Evolutionary conservation across 768 basidiomycete genomes (phyloP), one percentile per base, ranked within the genome.

Genomic region (Rhodosporidiobolus sp.): DNA sequence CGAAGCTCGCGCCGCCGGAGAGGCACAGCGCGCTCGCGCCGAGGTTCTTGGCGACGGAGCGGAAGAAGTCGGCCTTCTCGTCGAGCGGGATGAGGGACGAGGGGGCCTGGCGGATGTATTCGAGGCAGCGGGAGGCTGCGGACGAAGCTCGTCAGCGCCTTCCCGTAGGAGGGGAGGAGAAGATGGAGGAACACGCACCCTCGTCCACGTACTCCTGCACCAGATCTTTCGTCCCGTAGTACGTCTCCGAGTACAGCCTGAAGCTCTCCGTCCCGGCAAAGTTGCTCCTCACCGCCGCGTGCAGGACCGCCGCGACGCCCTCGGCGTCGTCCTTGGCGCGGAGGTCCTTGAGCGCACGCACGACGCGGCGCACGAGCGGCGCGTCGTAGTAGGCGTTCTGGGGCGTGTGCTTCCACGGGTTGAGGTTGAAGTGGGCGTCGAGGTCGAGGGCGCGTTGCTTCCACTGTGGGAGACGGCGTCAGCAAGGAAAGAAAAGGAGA

Each of bases 361-460:
- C 45, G 24, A 79, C 76, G 14, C 71, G 66, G 2, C 72, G 73
- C 28, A 95, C 88, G 65, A 98, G 85, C 73, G 88, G 87, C 87
- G 90, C 94, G 77, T 98, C 96, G 79, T 94, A 97, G 75, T 89
- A 96, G 3, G 88, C 83, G 80, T 95, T 92, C 77, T 94, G 91
- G 57, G 95, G 91, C 19, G 79, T 80, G 65, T 84, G 85, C 80
- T 98, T 98, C 96, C 96, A 99, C 65, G 88, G 87, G 67, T 92
- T 85, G 77, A 96, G 95, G 11, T 88, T 85, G 35, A 98, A 83
- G 61, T 71, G 89, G 65, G 86, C 85, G 78, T 99, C 96, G 72
- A 99, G 80, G 53, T 84, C 85, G 64, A 85, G 81, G 2, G 96
- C 96, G 0, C 88, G 88, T 38, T 85, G 84, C 81, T 90, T 92